A percentile compares a stretch with the other conserved stretches of the same genome.
Conservation (phyloP, 2,329 filamentous ascomycete genomes). For the Xylaria sp. region DNA sequence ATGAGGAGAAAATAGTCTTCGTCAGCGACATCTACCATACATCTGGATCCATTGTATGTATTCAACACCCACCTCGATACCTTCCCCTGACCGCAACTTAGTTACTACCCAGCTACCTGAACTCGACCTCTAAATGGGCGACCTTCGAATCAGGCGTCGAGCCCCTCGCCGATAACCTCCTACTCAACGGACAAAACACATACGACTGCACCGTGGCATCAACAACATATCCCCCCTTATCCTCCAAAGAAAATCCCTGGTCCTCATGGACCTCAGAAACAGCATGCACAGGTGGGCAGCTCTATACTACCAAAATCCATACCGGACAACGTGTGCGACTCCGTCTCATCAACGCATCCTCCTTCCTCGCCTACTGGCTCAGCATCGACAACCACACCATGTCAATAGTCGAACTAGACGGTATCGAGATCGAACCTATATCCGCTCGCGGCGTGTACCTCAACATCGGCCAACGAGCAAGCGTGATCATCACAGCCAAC, state of each 20-base stretch:
- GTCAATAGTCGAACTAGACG: conserved; percentile 38
- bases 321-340: conserved; percentile 30
- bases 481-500: conserved; percentile 34
- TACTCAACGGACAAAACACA: conserved; percentile 37
- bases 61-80: neutral
- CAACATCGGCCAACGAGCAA: conserved; percentile 37
- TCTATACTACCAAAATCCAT: conserved; percentile 31
- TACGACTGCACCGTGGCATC: conserved; percentile 33
- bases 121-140: conserved; percentile 33
- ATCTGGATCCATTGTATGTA: conserved; percentile 31
- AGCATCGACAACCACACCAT: conserved; percentile 37
- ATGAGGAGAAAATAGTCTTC: conserved; percentile 37
- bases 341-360: conserved; percentile 38
- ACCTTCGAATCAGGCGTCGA: conserved; percentile 35
- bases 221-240: conserved; percentile 26
- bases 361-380: conserved; percentile 36
- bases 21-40: conserved; percentile 38
- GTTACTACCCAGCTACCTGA: conserved; percentile 32
- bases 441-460: conserved; percentile 34
- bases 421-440: conserved; percentile 35
- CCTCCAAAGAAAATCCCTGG: neutral
- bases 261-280: conserved; percentile 5
- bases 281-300: conserved; percentile 31
- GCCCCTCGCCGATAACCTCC: conserved; percentile 37
- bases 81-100: conserved; percentile 8